Evolutionary conservation across 1,284 basidiomycete species (phyloP).

Genomic region (Trichosporon inkin): DNA sequence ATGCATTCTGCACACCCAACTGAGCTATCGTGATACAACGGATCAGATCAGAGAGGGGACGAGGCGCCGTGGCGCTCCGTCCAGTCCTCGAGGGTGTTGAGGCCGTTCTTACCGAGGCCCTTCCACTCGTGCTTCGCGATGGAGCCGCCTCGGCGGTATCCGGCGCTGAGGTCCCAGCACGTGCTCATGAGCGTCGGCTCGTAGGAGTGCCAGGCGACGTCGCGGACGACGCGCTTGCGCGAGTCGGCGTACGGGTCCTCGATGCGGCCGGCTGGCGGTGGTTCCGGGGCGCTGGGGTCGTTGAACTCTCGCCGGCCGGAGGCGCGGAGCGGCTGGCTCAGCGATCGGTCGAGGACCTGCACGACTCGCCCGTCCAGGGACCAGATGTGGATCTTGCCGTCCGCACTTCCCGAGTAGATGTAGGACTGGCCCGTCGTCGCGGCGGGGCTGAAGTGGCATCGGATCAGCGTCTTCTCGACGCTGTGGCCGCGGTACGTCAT

Average conservation of each 20-base stretch:
- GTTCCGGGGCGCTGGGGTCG: slow-evolving; percentile 44
- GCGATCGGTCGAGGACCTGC: slow-evolving; percentile 69
- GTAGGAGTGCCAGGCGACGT: slow-evolving; percentile 59
- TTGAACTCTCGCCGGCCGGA: slow-evolving; percentile 29
- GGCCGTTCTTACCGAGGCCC: slow-evolving; percentile 67
- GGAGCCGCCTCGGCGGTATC: slow-evolving; percentile 59
- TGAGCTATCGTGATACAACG: background rate
- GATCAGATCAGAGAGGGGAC: background rate
- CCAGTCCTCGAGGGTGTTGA: slow-evolving; percentile 66
- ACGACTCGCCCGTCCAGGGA: slow-evolving; percentile 71
- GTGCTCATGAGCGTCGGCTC: slow-evolving; percentile 88
- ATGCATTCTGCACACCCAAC: slow-evolving; percentile 7
- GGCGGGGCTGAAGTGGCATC: slow-evolving; percentile 89
- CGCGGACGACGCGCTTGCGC: slow-evolving; percentile 55
- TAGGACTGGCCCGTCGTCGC: slow-evolving; percentile 90
- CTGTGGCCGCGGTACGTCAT: slow-evolving; percentile 93
- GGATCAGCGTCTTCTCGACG: slow-evolving; percentile 87
- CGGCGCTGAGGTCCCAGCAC: slow-evolving; percentile 66
- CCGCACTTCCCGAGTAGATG: slow-evolving; percentile 72
- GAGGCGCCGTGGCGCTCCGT: slow-evolving; percentile 54
- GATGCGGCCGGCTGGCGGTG: slow-evolving; percentile 26
- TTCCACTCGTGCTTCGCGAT: slow-evolving; percentile 93
- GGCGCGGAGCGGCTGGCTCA: slow-evolving; percentile 65
- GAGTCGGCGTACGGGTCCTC: slow-evolving; percentile 40
- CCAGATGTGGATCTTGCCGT: slow-evolving; percentile 69